These are phyloP conservation scores for Colletotrichum salicis DNA, from an alignment of 2,329 filamentous ascomycete species.

Conservation along the genomic window DNA sequence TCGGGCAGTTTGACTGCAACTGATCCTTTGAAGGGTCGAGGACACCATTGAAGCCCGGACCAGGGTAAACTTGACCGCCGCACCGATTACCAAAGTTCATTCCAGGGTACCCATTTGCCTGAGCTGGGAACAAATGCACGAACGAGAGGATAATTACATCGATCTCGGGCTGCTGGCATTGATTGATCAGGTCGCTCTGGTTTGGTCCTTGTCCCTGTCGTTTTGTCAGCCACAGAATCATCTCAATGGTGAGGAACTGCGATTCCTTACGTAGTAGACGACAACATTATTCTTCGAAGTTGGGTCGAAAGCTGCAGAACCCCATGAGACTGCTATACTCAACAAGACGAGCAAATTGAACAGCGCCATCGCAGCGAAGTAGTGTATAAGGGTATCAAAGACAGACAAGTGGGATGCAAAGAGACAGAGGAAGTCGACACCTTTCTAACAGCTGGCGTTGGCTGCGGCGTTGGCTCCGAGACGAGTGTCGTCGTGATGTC, in stretches of 20 bases:
- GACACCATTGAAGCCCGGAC: conserved; percentile 46
- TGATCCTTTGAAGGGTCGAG: conserved; percentile 44
- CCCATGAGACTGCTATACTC: not conserved
- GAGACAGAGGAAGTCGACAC: not conserved
- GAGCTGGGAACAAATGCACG: conserved; percentile 52
- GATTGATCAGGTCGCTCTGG: conserved; percentile 48
- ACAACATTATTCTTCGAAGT: conserved; percentile 51
- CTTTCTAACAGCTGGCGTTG: not conserved
- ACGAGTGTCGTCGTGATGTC: not conserved
- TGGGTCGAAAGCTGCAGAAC: conserved; percentile 41
- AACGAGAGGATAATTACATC: conserved; percentile 57
- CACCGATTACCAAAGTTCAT: conserved; percentile 56
- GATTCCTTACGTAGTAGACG: conserved; percentile 52
- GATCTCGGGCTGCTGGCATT: conserved; percentile 51
- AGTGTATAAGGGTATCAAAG: not conserved
- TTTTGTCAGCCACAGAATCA: not conserved
- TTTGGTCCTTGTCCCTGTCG: conserved; percentile 52
- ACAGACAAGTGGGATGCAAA: not conserved
- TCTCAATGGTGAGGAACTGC: too few species aligned
- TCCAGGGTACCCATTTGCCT: conserved; percentile 54
- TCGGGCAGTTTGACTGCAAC: conserved; percentile 47
- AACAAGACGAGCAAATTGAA: conserved; percentile 4
- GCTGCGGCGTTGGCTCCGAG: not conserved
- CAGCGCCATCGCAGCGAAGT: not conserved
- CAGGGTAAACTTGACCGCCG: conserved; percentile 43